A percentile compares a stretch with the other conserved stretches of the same genome.
phyloP scores from a whole-genome alignment of 306 rosid species.

The Abrus pulchellus region DNA sequence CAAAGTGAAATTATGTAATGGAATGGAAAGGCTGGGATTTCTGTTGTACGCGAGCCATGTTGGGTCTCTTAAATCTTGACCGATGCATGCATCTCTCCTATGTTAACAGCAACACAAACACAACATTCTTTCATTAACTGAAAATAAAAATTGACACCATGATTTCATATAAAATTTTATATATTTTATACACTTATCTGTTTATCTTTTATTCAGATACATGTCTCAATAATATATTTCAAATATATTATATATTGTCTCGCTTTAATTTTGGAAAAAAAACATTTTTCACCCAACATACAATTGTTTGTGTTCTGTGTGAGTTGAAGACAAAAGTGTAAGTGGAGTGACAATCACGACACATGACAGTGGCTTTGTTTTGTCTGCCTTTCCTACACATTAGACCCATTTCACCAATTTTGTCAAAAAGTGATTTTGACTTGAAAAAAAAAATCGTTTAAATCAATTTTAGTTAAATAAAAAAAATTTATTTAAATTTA shows the following conservation, averaged over 20 bases:
- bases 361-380: constrained; percentile 5
- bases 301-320: neutral
- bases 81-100: neutral
- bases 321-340: neutral
- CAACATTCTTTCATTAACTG: no score
- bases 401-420: neutral
- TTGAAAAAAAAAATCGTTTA: no score
- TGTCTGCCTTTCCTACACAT: neutral
- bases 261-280: no score
- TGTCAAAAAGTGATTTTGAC: no score
- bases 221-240: no score
- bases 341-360: neutral
- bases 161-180: no score
- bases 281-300: neutral
- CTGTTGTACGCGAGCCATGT: neutral
- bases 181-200: no score
- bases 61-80: constrained; percentile 18
- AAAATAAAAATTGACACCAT: no score
- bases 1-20: neutral
- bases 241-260: no score
- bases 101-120: neutral
- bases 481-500: no score
- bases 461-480: no score
- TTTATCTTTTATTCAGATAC: no score
- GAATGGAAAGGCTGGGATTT: neutral